Percentiles rank a stretch among this genome's conserved stretches.
Evolutionary conservation across 805 yeast species (phyloP).

Genomic region (Ogataea ramenticola): DNA sequence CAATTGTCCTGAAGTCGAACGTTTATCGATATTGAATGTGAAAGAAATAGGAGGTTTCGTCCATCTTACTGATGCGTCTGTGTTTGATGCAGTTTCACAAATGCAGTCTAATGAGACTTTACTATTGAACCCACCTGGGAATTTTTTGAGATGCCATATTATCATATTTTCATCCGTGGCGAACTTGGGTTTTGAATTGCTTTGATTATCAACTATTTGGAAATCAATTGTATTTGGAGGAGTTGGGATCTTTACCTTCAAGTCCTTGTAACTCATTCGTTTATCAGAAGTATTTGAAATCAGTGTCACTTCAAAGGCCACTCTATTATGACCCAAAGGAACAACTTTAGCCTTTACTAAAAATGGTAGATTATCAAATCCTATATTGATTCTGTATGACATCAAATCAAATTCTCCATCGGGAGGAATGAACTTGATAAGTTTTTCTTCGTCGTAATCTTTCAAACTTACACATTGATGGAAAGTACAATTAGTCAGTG

Average conservation of each 20-base stretch:
- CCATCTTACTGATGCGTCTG: conserved; percentile 34
- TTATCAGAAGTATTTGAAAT: conserved; percentile 50
- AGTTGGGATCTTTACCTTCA: conserved; percentile 58
- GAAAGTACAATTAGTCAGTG: conserved; percentile 70
- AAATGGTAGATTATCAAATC: conserved; percentile 57
- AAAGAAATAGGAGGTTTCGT: conserved; percentile 69
- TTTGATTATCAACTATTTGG: conserved; percentile 26
- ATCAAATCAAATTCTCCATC: conserved; percentile 82
- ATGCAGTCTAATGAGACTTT: conserved; percentile 32
- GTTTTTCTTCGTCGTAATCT: conserved; percentile 55
- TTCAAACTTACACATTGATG: conserved; percentile 80
- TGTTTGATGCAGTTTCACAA: conserved; percentile 37
- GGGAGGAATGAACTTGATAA: conserved; percentile 75
- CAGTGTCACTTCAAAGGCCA: conserved; percentile 29
- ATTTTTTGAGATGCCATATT: conserved; percentile 64
- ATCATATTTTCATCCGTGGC: conserved; percentile 58
- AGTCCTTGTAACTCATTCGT: conserved; percentile 55
- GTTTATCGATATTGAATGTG: conserved; percentile 64
- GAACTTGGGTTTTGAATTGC: conserved; percentile 64
- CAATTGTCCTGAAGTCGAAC: conserved; percentile 66
- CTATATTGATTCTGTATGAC: conserved; percentile 56
- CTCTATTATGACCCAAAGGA: conserved; percentile 32
- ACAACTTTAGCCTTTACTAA: conserved; percentile 49
- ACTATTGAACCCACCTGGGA: conserved; percentile 60
- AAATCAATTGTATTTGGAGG: conserved; percentile 54